Conservation (phyloP, 495 filamentous ascomycete species). For the Hamigera avellanea region DNA sequence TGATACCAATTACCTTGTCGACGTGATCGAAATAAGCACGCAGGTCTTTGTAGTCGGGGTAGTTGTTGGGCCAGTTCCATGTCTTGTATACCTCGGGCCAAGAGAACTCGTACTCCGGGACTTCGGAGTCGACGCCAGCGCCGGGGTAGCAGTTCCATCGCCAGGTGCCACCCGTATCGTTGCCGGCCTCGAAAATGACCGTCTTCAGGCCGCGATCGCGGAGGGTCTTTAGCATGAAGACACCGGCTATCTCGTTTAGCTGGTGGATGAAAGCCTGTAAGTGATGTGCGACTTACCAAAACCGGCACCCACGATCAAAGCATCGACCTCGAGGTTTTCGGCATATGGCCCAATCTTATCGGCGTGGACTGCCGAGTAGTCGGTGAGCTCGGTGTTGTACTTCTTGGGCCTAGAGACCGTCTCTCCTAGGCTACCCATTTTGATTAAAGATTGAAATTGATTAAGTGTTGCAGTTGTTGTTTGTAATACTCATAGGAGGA, state of each 20-base stretch:
- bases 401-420: too few species aligned
- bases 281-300: too few species aligned
- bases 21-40: slow-evolving; percentile 44
- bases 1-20: slow-evolving; percentile 34
- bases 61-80: slow-evolving; percentile 42
- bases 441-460: too few species aligned
- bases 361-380: too few species aligned
- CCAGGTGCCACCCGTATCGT: slow-evolving; percentile 38
- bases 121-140: slow-evolving; percentile 35
- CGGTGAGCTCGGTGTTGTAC: too few species aligned
- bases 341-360: too few species aligned
- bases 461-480: too few species aligned
- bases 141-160: slow-evolving; percentile 40
- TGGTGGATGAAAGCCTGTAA: too few species aligned
- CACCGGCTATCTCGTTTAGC: too few species aligned
- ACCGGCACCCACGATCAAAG: slow-evolving; percentile 41
- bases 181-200: slow-evolving; percentile 34
- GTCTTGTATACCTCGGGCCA: slow-evolving; percentile 39
- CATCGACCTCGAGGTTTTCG: slow-evolving; percentile 32
- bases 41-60: slow-evolving; percentile 39
- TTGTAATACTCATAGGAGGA: too few species aligned
- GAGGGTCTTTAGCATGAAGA: slow-evolving; percentile 25
- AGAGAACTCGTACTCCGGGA: slow-evolving; percentile 40
- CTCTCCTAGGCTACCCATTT: too few species aligned
- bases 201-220: slow-evolving; percentile 20